These are phyloP conservation scores for Adansonia grandidieri DNA, from an alignment of 441 rosid species.

Conservation along the genomic window DNA sequence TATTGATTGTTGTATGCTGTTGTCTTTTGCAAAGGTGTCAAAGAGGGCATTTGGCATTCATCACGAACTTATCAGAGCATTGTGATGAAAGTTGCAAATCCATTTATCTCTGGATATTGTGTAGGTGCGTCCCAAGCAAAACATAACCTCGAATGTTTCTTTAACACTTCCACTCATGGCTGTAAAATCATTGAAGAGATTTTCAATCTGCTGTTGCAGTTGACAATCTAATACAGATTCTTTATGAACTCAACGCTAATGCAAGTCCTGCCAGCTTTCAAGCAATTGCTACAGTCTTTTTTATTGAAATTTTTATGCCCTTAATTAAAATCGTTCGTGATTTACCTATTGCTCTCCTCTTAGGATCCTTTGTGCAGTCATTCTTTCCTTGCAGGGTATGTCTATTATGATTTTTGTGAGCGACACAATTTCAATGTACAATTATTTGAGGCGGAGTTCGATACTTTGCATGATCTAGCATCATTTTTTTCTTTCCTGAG, in stretches of 20 bases:
- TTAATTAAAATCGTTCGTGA: conserved; percentile 6
- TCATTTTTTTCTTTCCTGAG: background rate
- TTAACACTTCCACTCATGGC: conserved; percentile 31
- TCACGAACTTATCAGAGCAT: conserved; percentile 49
- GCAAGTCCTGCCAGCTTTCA: conserved; percentile 46
- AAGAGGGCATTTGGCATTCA: conserved; percentile 54
- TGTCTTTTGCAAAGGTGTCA: conserved; percentile 50
- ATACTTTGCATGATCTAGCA: background rate
- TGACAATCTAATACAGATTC: conserved; percentile 61
- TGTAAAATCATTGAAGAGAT: conserved; percentile 36
- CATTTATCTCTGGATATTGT: conserved; percentile 75
- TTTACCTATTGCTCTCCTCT: conserved; percentile 24
- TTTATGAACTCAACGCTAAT: conserved; percentile 59
- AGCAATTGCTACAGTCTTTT: conserved; percentile 8
- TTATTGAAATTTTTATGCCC: conserved; percentile 13
- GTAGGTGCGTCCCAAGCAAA: conserved; percentile 63
- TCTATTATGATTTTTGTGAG: conserved; percentile 82
- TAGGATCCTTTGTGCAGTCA: conserved; percentile 59
- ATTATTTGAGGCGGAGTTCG: conserved; percentile 63
- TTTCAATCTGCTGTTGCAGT: conserved; percentile 43
- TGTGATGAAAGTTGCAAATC: conserved; percentile 54
- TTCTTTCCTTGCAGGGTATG: conserved; percentile 72
- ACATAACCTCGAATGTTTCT: conserved; percentile 53
- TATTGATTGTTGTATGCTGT: conserved; percentile 44
- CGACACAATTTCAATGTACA: conserved; percentile 61